A percentile compares a stretch with the other conserved stretches of the same genome.
phyloP scores from a whole-genome alignment of 441 rosid species.

The Euphorbia schlechtendalii region DNA sequence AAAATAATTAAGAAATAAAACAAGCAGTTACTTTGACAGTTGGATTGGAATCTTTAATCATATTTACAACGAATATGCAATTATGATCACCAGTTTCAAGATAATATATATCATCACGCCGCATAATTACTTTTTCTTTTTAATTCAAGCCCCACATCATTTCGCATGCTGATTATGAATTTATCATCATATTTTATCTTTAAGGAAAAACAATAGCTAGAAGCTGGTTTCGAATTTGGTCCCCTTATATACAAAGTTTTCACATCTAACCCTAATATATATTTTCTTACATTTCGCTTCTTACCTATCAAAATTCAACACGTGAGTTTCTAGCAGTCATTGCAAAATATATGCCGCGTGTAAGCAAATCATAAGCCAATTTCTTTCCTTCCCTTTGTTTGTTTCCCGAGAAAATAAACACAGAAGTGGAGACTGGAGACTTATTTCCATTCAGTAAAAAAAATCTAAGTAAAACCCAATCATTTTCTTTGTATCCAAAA shows the following conservation, averaged over 20 bases:
- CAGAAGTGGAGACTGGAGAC: no score
- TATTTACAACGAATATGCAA: background rate
- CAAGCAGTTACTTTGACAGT: background rate
- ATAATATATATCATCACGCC: background rate
- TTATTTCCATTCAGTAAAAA: no score
- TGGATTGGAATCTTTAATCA: background rate
- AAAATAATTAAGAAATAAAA: background rate
- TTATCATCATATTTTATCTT: no score
- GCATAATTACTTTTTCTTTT: background rate
- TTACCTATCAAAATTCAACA: background rate
- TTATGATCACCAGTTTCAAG: constrained; percentile 5
- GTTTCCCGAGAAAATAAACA: no score
- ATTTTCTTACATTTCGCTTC: background rate
- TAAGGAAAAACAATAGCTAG: no score
- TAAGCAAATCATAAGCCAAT: background rate
- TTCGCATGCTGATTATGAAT: background rate
- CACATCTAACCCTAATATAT: background rate
- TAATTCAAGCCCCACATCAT: background rate
- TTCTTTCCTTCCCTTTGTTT: no score
- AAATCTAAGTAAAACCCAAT: no score
- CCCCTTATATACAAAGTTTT: no score
- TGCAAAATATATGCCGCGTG: background rate
- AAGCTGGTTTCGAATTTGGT: no score
- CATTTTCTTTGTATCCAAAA: no score
- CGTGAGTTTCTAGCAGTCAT: background rate